These are phyloP conservation scores for Umbelopsis isabellina DNA, from an alignment of 192 early-diverging fungal species.

Conservation along the genomic window DNA sequence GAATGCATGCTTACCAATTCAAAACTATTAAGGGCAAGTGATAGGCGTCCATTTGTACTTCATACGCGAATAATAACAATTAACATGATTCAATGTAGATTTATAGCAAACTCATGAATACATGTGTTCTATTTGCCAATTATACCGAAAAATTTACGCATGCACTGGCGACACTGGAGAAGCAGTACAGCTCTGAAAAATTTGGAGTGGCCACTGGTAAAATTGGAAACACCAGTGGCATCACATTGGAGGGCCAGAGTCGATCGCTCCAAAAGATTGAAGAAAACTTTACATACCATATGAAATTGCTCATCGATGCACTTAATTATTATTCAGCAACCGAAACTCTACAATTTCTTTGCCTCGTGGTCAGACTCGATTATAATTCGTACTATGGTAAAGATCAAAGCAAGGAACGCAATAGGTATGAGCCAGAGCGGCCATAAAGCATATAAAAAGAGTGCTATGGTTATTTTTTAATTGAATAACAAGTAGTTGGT, in stretches of 20 bases:
- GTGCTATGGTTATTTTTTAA: background rate
- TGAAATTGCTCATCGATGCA: slow-evolving; percentile 73
- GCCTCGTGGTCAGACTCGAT: slow-evolving; percentile 70
- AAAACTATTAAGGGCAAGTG: slow-evolving; percentile 78
- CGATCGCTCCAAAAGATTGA: slow-evolving; percentile 59
- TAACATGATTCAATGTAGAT: slow-evolving; percentile 46
- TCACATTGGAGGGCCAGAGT: slow-evolving; percentile 43
- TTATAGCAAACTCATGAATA: slow-evolving; percentile 63
- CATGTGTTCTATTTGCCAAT: slow-evolving; percentile 59
- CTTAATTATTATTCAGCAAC: slow-evolving; percentile 80
- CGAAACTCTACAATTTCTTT: slow-evolving; percentile 63
- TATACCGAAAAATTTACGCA: slow-evolving; percentile 61
- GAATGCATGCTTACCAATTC: slow-evolving; percentile 88
- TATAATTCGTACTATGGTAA: slow-evolving; percentile 78
- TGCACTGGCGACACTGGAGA: slow-evolving; percentile 41
- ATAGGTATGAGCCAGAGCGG: slow-evolving; percentile 11
- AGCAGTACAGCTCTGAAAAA: slow-evolving; percentile 27
- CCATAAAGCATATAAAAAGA: background rate
- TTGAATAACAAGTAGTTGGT: background rate
- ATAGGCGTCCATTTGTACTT: background rate
- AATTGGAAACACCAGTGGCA: slow-evolving; percentile 27
- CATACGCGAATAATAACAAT: background rate
- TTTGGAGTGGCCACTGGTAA: slow-evolving; percentile 39
- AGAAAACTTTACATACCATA: slow-evolving; percentile 62
- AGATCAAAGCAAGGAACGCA: slow-evolving; percentile 18